Percentiles rank a stretch among this genome's conserved stretches.
Conservation (phyloP, 192 early-diverging fungal genomes). For the Coemansia sp. region DNA sequence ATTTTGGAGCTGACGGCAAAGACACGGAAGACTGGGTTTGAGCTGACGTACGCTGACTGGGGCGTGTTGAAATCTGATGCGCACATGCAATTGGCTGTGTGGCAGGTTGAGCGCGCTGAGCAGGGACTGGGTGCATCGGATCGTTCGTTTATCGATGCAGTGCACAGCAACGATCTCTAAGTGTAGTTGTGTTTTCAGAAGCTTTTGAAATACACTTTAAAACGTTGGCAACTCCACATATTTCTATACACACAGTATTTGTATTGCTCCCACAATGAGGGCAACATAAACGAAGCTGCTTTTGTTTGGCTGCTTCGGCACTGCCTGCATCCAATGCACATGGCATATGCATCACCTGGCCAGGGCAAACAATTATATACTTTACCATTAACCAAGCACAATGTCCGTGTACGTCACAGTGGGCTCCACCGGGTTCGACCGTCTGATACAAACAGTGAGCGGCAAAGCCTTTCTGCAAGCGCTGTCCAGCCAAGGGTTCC, state of each 20-base stretch:
- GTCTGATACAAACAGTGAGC: slow-evolving; percentile 57
- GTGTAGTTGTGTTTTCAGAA: no score
- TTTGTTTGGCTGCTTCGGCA: background rate
- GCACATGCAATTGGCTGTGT: slow-evolving; percentile 37
- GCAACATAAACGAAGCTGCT: background rate
- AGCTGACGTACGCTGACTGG: slow-evolving; percentile 34
- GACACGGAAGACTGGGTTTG: slow-evolving; percentile 34
- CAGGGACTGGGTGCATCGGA: slow-evolving; percentile 28
- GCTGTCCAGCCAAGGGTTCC: slow-evolving; percentile 55
- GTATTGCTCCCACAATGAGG: background rate
- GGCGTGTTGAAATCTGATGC: slow-evolving; percentile 36
- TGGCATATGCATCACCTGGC: no score
- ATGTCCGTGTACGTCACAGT: slow-evolving; percentile 76
- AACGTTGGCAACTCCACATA: no score
- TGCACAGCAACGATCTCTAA: slow-evolving; percentile 10
- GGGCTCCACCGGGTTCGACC: slow-evolving; percentile 88
- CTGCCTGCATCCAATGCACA: background rate
- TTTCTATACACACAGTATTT: background rate
- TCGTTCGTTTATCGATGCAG: slow-evolving; percentile 17
- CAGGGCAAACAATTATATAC: no score
- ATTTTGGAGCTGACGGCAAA: slow-evolving; percentile 25
- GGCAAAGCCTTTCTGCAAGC: slow-evolving; percentile 50
- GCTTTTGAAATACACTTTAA: no score
- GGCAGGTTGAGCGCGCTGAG: slow-evolving; percentile 52
- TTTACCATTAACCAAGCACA: no score